Conservation (phyloP, 495 filamentous ascomycete species). For the Sordaria brevicollis region DNA sequence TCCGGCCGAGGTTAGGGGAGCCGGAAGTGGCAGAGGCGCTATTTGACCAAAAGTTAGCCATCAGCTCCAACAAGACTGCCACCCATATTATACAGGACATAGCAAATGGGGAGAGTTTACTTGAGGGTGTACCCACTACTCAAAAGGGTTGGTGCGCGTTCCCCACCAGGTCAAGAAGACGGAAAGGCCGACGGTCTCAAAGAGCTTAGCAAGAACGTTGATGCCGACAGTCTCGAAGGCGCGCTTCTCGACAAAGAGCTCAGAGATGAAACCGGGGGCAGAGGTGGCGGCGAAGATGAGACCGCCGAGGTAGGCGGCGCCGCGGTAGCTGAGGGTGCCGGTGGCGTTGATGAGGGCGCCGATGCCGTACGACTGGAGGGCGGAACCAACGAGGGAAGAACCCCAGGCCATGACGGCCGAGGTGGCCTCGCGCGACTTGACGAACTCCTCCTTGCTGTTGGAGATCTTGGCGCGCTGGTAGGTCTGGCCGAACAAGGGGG, state of each 20-base stretch:
- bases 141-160: slow-evolving; percentile 78
- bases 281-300: slow-evolving; percentile 87
- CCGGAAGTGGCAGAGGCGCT: not conserved
- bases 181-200: slow-evolving; percentile 88
- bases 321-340: slow-evolving; percentile 89
- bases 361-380: slow-evolving; percentile 86
- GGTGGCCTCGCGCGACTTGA: slow-evolving; percentile 84
- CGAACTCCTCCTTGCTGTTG: slow-evolving; percentile 93
- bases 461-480: slow-evolving; percentile 86
- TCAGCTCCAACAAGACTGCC: not conserved
- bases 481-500: slow-evolving; percentile 86
- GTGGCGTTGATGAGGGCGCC: slow-evolving; percentile 93
- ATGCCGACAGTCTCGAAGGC: slow-evolving; percentile 83
- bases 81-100: not conserved
- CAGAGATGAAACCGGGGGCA: slow-evolving; percentile 79
- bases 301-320: slow-evolving; percentile 83
- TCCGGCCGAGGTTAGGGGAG: slow-evolving; percentile 4
- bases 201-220: slow-evolving; percentile 65
- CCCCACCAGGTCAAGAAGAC: slow-evolving; percentile 97
- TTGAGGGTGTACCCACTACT: slow-evolving; percentile 30
- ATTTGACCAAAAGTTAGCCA: not conserved
- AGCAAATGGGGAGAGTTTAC: not conserved
- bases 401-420: slow-evolving; percentile 84
- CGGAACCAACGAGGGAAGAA: slow-evolving; percentile 78
- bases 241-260: slow-evolving; percentile 83